Conservation (phyloP, 2,329 filamentous ascomycete genomes). For the Aspergillus piperis region DNA sequence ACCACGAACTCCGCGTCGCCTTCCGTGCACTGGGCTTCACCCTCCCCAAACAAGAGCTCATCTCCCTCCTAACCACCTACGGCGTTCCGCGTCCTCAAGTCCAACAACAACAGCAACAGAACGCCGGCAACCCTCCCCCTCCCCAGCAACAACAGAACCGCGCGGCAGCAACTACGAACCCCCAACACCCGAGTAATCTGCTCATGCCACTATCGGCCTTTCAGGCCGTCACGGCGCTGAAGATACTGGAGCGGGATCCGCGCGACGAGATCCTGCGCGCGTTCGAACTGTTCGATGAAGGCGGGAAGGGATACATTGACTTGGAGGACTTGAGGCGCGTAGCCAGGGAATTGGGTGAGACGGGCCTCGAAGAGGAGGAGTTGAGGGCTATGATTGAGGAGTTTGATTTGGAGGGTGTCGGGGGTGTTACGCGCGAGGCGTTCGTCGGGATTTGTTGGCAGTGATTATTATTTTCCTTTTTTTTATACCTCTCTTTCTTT, state of each 20-base stretch:
- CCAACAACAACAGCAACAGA: conserved; percentile 36
- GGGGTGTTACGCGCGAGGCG: conserved; percentile 66
- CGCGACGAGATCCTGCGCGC: conserved; percentile 88
- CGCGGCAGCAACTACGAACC: conserved; percentile 43
- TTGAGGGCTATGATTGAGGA: conserved; percentile 96
- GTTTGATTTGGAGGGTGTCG: conserved; percentile 92
- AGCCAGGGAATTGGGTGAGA: conserved; percentile 85
- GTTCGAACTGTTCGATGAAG: conserved; percentile 90
- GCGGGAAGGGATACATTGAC: conserved; percentile 87
- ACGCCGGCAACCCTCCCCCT: conserved; percentile 38
- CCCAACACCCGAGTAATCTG: conserved; percentile 64
- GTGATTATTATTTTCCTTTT: conserved; percentile 29
- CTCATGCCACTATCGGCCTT: conserved; percentile 73
- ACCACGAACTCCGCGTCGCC: conserved; percentile 96
- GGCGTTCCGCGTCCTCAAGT: conserved; percentile 69
- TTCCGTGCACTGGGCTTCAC: conserved; percentile 95
- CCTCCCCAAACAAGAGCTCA: conserved; percentile 80
- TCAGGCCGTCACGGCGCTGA: conserved; percentile 73
- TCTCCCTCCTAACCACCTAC: conserved; percentile 76
- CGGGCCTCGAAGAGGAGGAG: conserved; percentile 85
- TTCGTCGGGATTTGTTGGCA: conserved; percentile 68
- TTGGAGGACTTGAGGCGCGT: conserved; percentile 84
- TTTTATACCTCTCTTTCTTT: conserved; percentile 2
- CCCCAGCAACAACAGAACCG: conserved; percentile 39
- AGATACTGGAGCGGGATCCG: conserved; percentile 81